phyloP scores from a whole-genome alignment of 306 rosid species.

The Rubus parviflorus region DNA sequence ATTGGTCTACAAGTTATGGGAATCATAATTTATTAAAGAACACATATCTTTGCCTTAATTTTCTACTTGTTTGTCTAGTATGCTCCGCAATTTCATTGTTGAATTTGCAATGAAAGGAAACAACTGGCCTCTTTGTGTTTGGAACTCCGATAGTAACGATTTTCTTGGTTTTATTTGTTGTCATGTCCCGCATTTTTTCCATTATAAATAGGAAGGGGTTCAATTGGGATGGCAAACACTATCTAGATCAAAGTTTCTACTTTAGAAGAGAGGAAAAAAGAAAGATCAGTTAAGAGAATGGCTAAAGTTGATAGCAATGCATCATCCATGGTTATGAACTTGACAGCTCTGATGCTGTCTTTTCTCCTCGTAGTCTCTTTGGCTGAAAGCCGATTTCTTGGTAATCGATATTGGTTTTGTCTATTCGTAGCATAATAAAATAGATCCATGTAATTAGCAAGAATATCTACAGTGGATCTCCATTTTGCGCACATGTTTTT shows the following conservation, averaged over 20 bases:
- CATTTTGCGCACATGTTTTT: not conserved
- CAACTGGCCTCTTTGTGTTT: not conserved
- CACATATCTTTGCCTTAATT: not conserved
- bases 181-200: not conserved
- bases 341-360: slow-evolving; percentile 20
- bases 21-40: not conserved
- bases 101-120: not conserved
- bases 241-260: not conserved
- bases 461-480: too few species aligned
- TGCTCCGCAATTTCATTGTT: not conserved
- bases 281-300: slow-evolving; percentile 7
- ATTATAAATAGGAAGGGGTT: not conserved
- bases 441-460: not conserved
- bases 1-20: not conserved
- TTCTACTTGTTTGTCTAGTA: not conserved
- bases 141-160: not conserved
- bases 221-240: not conserved
- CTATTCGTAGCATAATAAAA: not conserved
- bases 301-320: slow-evolving; percentile 10
- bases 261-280: not conserved
- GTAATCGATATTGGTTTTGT: not conserved
- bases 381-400: slow-evolving; percentile 4
- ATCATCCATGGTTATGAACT: slow-evolving; percentile 2
- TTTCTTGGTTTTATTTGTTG: not conserved
- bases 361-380: slow-evolving; percentile 12